These are phyloP conservation scores for Termitomyces bulborhizus DNA, from an alignment of 768 basidiomycete genomes.

Conservation along the genomic window DNA sequence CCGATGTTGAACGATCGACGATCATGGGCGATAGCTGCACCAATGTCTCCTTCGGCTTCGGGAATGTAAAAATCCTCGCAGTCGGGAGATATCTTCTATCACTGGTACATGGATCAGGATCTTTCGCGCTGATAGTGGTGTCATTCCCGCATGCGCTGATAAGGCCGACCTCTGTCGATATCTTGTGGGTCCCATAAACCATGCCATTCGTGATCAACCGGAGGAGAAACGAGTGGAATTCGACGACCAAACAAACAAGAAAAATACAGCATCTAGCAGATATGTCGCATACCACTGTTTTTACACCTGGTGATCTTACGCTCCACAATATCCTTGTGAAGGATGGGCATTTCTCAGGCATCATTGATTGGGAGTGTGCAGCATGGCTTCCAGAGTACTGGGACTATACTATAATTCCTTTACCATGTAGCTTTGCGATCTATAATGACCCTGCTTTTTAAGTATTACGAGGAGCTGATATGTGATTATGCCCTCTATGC, in stretches of 20 bases:
- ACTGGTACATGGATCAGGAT: background rate
- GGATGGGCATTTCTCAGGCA: too few species aligned
- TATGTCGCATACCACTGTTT: background rate
- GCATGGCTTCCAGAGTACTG: too few species aligned
- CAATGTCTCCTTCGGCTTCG: conserved; percentile 1
- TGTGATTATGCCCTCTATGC: too few species aligned
- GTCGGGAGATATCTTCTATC: conserved; percentile 3
- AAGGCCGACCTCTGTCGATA: background rate
- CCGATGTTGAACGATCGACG: background rate
- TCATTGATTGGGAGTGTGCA: too few species aligned
- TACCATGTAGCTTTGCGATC: too few species aligned
- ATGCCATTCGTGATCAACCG: background rate
- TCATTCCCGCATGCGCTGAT: conserved; percentile 1
- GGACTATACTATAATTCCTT: too few species aligned
- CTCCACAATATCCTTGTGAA: too few species aligned
- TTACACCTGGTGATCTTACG: too few species aligned
- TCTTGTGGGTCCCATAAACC: background rate
- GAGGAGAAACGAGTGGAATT: background rate
- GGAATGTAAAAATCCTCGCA: conserved; percentile 3
- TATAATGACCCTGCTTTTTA: too few species aligned
- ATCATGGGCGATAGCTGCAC: conserved; percentile 2
- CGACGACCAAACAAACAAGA: background rate
- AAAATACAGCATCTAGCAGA: background rate
- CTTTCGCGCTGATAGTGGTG: background rate
- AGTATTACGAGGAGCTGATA: too few species aligned